Percentiles rank a stretch among this genome's conserved stretches.
phyloP scores from a whole-genome alignment of 345 rosid species.

The Salix dunnii region DNA sequence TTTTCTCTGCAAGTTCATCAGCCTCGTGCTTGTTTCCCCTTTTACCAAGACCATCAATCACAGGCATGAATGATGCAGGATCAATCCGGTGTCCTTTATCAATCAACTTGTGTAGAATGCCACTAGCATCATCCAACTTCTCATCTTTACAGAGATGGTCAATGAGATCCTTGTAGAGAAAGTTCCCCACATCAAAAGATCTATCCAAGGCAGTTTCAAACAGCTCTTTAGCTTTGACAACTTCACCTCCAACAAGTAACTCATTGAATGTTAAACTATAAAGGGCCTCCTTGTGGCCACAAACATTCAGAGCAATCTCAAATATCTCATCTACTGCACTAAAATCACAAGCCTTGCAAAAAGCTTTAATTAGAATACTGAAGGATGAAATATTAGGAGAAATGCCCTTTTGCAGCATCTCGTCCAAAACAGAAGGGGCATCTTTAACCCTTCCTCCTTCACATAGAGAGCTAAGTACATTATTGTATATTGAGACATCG shows the following conservation, averaged over 20 bases:
- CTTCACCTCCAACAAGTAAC: slow-evolving; percentile 59
- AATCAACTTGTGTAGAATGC: slow-evolving; percentile 57
- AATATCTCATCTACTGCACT: slow-evolving; percentile 65
- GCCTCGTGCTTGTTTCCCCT: slow-evolving; percentile 69
- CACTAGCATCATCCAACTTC: slow-evolving; percentile 60
- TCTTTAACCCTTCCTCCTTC: slow-evolving; percentile 75
- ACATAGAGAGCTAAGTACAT: slow-evolving; percentile 69
- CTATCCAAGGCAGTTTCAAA: slow-evolving; percentile 70
- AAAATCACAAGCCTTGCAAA: slow-evolving; percentile 64
- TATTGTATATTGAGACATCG: slow-evolving; percentile 71
- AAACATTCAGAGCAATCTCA: slow-evolving; percentile 64
- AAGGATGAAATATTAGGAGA: slow-evolving; percentile 68
- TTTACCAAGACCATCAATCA: slow-evolving; percentile 71
- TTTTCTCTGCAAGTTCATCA: slow-evolving; percentile 68
- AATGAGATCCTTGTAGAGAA: slow-evolving; percentile 66
- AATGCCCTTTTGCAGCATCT: slow-evolving; percentile 77
- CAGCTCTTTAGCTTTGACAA: slow-evolving; percentile 58
- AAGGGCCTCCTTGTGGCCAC: slow-evolving; percentile 82
- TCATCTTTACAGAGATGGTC: slow-evolving; percentile 63
- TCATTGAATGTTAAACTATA: slow-evolving; percentile 79
- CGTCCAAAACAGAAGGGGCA: slow-evolving; percentile 68
- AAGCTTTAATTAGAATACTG: slow-evolving; percentile 65
- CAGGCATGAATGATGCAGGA: slow-evolving; percentile 86
- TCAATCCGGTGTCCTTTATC: slow-evolving; percentile 66
- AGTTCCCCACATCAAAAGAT: slow-evolving; percentile 56